Base-by-base conservation (phyloP, 2,329 filamentous ascomycete species). In the Hymenoscyphus scutula region DNA sequence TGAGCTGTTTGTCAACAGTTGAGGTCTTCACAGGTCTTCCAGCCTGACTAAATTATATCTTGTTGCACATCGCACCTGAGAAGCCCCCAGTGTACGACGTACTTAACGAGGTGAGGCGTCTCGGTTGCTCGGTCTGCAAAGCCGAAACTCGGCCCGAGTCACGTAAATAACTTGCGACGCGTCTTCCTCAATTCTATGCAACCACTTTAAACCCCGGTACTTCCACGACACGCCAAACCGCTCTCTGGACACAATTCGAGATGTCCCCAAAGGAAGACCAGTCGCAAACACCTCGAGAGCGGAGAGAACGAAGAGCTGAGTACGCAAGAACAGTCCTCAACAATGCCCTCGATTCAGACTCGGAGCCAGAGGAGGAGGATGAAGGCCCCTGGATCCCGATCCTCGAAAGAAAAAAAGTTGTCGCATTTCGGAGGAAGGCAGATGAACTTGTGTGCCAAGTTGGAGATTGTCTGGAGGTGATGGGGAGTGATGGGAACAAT, bases 391-490 rank as follows among this genome's bases (percentile, higher is more conserved):
- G 91, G 91, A 84, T 91, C 77, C 94, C 90, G 89, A 83, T 94
- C 53, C 92, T 94, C 75, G 81, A 80, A 59, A 62, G 63, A 17
- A 70, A 77, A 27, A 81, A 78, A 62, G 96, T 97, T 53, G 75
- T 95, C 48, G 95, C 91, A 3, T 95, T 94, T 23, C 86, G 85
- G 56, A 61, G 62, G 48, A 69, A 56, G 29, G 92, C 92, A 82
- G 93, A 92, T 27, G 80, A 76, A 13, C 97, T 97, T 67, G 84
- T 89, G 72, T 97, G 92, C 77, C 83, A 79, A 60, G 75, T 97
- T 41, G 95, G 95, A 53, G 92, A 99, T 72, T 84, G 86, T 23
- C 81, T 99, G 61, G 96, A 96, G 75, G 91, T 93, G 1, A 91
- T 96, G 45, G 92, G 91, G 3, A 84, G 86, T 48, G 91, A 91